Conservation (phyloP, 306 rosid species). For the Vigna mungo region DNA sequence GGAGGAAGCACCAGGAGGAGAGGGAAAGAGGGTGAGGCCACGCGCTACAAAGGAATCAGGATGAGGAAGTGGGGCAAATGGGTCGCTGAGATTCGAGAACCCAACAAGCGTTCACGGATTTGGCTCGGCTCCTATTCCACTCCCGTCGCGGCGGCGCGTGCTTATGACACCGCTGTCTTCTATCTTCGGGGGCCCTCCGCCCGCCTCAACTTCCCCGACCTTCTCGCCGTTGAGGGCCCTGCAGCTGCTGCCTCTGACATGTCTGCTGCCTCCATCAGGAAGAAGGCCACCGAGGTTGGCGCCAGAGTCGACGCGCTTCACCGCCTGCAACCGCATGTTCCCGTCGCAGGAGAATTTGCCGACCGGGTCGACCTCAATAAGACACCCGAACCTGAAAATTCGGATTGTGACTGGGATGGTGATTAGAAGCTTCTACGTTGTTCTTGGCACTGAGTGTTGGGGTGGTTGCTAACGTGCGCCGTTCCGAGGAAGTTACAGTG, state of each 20-base stretch:
- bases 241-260: conserved; percentile 49
- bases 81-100: conserved; percentile 99
- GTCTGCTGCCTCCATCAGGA: conserved; percentile 87
- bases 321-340: conserved; percentile 45
- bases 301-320: conserved; percentile 79
- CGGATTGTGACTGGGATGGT: conserved; percentile 59
- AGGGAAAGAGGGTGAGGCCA: conserved; percentile 49
- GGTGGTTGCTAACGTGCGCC: conserved; percentile 54
- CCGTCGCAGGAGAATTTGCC: conserved; percentile 46
- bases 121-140: conserved; percentile 97
- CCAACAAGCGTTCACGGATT: conserved; percentile 89
- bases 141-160: conserved; percentile 90
- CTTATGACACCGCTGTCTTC: conserved; percentile 92
- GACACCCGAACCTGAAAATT: conserved; percentile 78
- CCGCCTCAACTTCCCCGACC: conserved; percentile 83
- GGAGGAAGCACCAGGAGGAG: conserved; percentile 43
- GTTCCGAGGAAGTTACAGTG: conserved; percentile 45
- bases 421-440: background rate
- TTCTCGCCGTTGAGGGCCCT: conserved; percentile 44
- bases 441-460: conserved; percentile 47
- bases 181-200: conserved; percentile 86
- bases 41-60: conserved; percentile 90
- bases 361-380: conserved; percentile 80
- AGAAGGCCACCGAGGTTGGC: conserved; percentile 90
- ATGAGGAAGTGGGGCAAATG: conserved; percentile 99